Conservation (phyloP, 768 basidiomycete genomes). For the Tulasnella calospora region DNA sequence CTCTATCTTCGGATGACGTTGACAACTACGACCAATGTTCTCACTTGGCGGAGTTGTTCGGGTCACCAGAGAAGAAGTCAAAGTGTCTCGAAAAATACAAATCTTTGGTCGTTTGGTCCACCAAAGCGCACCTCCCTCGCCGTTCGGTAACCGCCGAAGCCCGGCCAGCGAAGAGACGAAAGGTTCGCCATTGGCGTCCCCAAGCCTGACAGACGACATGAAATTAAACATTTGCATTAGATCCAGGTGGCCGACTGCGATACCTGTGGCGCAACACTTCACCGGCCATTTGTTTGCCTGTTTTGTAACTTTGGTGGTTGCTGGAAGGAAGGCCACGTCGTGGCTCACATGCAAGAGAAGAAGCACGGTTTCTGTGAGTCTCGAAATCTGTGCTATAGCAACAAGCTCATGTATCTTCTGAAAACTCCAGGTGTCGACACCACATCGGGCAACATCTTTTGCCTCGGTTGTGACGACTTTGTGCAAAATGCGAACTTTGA, state of each 20-base stretch:
- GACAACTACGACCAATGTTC: conserved; percentile 11
- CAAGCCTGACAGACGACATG: neutral
- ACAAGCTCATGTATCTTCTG: conserved; percentile 10
- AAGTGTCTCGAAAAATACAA: conserved; percentile 6
- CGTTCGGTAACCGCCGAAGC: conserved; percentile 15
- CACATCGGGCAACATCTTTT: conserved; percentile 69
- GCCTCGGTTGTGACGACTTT: conserved; percentile 68
- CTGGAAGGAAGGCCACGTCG: conserved; percentile 57
- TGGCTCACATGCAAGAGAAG: conserved; percentile 51
- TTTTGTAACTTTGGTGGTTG: conserved; percentile 68
- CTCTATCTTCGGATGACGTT: conserved; percentile 11
- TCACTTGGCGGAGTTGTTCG: conserved; percentile 15
- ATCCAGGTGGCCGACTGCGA: conserved; percentile 59
- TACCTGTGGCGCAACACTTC: conserved; percentile 51
- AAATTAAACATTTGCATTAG: conserved; percentile 34
- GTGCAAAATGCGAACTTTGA: conserved; percentile 58
- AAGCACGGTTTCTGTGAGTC: conserved; percentile 63
- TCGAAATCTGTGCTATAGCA: conserved; percentile 1
- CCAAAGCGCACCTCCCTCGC: conserved; percentile 8
- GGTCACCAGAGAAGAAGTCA: neutral
- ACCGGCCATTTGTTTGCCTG: conserved; percentile 67
- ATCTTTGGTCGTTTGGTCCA: conserved; percentile 20
- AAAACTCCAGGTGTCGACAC: conserved; percentile 62
- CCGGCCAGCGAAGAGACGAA: conserved; percentile 57
- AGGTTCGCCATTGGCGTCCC: conserved; percentile 43